Evolutionary conservation across 805 yeast species (phyloP), one percentile per base, ranked within the genome.

Genomic region (Monosporozyma aerobia): DNA sequence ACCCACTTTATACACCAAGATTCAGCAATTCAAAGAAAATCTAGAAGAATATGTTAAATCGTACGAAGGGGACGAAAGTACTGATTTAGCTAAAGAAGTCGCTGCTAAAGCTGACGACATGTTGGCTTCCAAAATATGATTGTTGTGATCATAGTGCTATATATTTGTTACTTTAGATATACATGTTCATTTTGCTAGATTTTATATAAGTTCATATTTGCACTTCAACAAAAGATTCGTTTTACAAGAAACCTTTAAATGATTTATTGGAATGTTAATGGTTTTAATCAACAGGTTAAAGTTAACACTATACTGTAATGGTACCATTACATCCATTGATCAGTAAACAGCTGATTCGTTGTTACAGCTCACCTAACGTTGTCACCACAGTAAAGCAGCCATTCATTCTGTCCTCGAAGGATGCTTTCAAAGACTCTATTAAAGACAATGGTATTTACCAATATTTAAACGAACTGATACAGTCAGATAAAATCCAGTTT

Each of bases 1-100:
- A 19, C 83, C 83, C 1, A 75, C 74, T 23, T 63, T 81, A 32
- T 70, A 70, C 53, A 67, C 63, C 48, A 74, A 77, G 59, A 69
- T 80, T 44, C 56, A 59, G 22, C 70, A 76, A 48, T 72, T 75
- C 45, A 61, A 63, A 23, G 65, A 59, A 0, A 66, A 72, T 19
- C 64, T 82, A 47, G 69, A 71, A 35, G 69, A 69, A 29, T 77
- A 67, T 55, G 52, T 81, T 51, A 71, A 62, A 27, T 54, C 57
- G 4, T 69, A 69, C 50, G 66, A 67, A 5, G 76, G 75, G 7
- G 44, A 59, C 6, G 75, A 72, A 49, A 69, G 63, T 37, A 25
- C 63, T 2, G 54, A 57, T n/a, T 57, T 56, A 14, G 69, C 74
- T 8, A 57, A 60, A 25, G 55, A 57, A 35, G 58, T 58, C 29